Conservation (phyloP, 768 basidiomycete genomes). For the Leucocoprinus sp. region DNA sequence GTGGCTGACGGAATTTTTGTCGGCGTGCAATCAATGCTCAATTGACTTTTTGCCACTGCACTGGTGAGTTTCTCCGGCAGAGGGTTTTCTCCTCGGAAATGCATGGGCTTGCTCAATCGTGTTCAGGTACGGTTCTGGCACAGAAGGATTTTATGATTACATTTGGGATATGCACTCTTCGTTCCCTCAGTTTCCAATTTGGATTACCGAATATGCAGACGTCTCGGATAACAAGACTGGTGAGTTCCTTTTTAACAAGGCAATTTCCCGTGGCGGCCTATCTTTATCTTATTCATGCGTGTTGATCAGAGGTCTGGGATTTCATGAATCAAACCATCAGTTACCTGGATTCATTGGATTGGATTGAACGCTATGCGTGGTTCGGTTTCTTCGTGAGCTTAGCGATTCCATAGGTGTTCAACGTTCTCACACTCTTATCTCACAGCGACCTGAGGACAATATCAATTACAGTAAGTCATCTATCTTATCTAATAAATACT, state of each 20-base stretch:
- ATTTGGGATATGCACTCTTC: constrained; percentile 43
- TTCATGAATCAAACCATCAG: constrained; percentile 53
- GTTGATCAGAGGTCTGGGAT: constrained; percentile 32
- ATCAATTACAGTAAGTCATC: constrained; percentile 32
- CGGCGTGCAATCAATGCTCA: constrained; percentile 40
- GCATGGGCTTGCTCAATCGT: not conserved
- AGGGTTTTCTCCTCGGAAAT: not conserved
- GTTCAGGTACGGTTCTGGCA: constrained; percentile 49
- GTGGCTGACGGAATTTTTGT: constrained; percentile 48
- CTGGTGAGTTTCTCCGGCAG: constrained; percentile 29
- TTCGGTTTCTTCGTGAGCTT: constrained; percentile 42
- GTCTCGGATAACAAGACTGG: constrained; percentile 38
- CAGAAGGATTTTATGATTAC: constrained; percentile 46
- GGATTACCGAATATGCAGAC: constrained; percentile 61
- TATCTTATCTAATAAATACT: not conserved
- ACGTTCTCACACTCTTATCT: not conserved
- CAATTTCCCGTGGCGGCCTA: not conserved
- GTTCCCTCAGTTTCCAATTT: constrained; percentile 44
- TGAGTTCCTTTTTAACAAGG: constrained; percentile 13
- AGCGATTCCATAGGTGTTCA: constrained; percentile 9
- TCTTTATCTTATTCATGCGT: not conserved
- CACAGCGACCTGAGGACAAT: constrained; percentile 32
- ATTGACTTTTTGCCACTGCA: constrained; percentile 44
- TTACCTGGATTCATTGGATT: constrained; percentile 46
- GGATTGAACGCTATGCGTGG: constrained; percentile 60